Base-by-base conservation (phyloP, 805 yeast genomes). In the Tetrapisispora pingtungensis region DNA sequence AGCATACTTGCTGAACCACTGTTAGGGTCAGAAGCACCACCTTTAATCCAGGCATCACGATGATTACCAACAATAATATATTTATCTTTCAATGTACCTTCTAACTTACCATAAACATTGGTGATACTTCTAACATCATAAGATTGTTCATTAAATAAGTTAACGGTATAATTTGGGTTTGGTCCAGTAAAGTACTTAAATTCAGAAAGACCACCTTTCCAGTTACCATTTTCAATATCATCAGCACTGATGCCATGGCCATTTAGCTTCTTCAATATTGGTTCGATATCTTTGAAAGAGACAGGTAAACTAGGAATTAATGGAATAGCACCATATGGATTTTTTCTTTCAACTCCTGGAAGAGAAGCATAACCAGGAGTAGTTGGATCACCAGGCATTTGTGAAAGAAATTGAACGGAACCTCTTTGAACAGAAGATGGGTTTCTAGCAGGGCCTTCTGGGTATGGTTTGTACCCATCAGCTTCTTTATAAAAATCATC, bases 11-110 rank as follows among this genome's bases (percentile, higher is more conserved):
- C 78, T 1, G 93, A 79, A 0, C 95, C 94, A 4, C 94, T 79
- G 50, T 77, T 75, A 13, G 88, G 78, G 31, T 76, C 71, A 3
- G 75, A 65, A 0, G 95, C 81, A 14, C 96, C 96, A 52, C 67
- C 74, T 49, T 88, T 78, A 27, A 79, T 68, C 93, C 90, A 84
- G 0, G 95, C 69, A 58, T 88, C 96, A 51, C 96, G 69, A 5
- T 83, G 75, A 1, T 96, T 88, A 1, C 95, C 96, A 45, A 90
- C 75, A 3, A 89, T 69, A 7, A 90, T 65, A 0, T 84, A 85
- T 50, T 77, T 74, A 22, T 77, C 84, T 18, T 70, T 66, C 61
- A 85, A 94, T 38, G 79, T 66, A 13, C 97, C 97, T 30, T 74
- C 71, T 18, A 89, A 76, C 36, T 80, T 75, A 1, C 90, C 95